Base-by-base conservation (phyloP, 2,329 filamentous ascomycete species). In the Mycocentrospora acerina region DNA sequence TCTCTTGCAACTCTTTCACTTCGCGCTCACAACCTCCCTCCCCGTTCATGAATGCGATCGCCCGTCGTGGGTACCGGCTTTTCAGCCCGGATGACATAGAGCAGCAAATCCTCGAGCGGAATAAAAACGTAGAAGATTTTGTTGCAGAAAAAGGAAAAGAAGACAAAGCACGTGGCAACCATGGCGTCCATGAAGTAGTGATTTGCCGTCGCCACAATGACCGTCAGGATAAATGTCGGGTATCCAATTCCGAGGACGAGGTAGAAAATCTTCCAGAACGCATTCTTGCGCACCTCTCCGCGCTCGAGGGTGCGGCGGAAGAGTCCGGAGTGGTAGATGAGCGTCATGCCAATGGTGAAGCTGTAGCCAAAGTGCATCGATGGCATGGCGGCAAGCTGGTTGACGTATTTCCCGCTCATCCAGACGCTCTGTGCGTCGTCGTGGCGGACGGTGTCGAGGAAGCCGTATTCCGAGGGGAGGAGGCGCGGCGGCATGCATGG, bases 121-220 rank as follows among this genome's bases (percentile, higher is more conserved):
- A 79, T 59, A 10, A 80, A 66, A 8, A 74, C 63, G 32, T 74
- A 66, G 57, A 77, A 76, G 15, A 78, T 48, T 38, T 69, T 67
- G 55, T 80, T 80, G 46, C 67, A 68, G 4, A 68, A 31, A 47
- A 77, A 78, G 3, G 71, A 70, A 10, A 77, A 32, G 4, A 68
- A 60, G 3, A 76, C 75, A 14, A 74, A 75, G 40, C 70, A 62
- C 2, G 71, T 71, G 10, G 76, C 76, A 5, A 76, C 70, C 12
- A 73, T 54, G 1, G 77, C 77, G 53, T 80, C 77, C 40, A 80
- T 66, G 65, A 72, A 79, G 60, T 79, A 85, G 55, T 80, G 80
- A 52, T 83, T 83, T 24, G 79, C 80, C 0, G 80, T 83, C 12
- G 79, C 75, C 18, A 83, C 74, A 42, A 83, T 83, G 19, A 75